Conservation (phyloP, 495 filamentous ascomycete species). For the Annulohypoxylon stygium region DNA sequence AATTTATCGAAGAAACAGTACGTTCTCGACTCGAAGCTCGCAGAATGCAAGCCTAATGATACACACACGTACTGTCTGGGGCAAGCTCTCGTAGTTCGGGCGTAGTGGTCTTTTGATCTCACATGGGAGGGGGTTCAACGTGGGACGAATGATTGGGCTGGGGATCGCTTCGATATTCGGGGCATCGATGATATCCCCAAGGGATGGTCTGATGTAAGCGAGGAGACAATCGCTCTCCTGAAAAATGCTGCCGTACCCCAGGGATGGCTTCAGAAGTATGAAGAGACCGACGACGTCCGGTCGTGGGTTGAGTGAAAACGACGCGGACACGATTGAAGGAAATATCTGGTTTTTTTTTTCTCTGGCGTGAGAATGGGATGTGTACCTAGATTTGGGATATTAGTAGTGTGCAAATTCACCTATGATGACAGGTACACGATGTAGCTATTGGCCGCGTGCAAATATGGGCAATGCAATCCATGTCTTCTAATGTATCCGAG, state of each 20-base stretch:
- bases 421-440: too few species aligned
- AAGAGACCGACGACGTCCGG: not conserved
- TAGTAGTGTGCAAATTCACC: not conserved
- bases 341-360: not conserved
- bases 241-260: not conserved
- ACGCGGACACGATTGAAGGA: not conserved
- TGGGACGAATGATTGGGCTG: slow-evolving; percentile 10
- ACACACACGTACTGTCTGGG: not conserved
- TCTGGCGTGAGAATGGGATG: too few species aligned
- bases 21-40: slow-evolving; percentile 20
- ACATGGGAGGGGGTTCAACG: not conserved
- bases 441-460: too few species aligned
- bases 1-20: slow-evolving; percentile 21
- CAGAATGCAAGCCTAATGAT: not conserved
- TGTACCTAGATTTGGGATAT: too few species aligned
- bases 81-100: not conserved
- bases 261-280: not conserved
- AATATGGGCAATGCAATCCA: too few species aligned
- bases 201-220: slow-evolving; percentile 11
- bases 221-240: not conserved
- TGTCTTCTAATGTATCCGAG: too few species aligned
- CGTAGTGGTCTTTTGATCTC: not conserved
- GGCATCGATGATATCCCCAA: not conserved
- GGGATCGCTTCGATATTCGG: slow-evolving; percentile 12
- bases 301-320: slow-evolving; percentile 1